Evolutionary conservation across 192 early-diverging fungal species (phyloP), one percentile per base, ranked within the genome.

Genomic region (Irineochytrium annulatum): DNA sequence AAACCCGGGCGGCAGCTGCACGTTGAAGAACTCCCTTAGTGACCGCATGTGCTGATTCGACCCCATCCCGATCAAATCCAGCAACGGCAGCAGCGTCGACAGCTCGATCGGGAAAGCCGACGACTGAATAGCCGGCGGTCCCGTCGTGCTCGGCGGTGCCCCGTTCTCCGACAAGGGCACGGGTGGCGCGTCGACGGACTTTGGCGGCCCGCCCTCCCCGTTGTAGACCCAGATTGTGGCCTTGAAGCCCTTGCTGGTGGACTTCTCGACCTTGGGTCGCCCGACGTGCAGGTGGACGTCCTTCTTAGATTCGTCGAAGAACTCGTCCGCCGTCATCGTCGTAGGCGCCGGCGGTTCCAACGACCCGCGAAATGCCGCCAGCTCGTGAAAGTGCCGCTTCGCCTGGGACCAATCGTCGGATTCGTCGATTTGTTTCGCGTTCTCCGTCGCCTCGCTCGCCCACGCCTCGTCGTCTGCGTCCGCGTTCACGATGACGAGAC

Each of bases 201-300:
- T 41, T 8, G 17, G 49, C 14, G 1, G n/a, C 51, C 34, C 27
- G 24, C n/a, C 34, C 13, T n/a, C 37, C 5, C 34, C 55, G 32
- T 75, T 59, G 55, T 77, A 79, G 67, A 79, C 77, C 77, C 77
- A 79, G 24, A 79, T 48, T n/a, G 71, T 74, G n/a, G 63, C 77
- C 0, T 26, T 55, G 44, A 70, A 65, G 2, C n/a, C 55, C 49
- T 59, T 54, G 3, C 24, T 28, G 13, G 45, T 62, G 3, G 34
- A 13, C n/a, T 59, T 52, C 29, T 67, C 43, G 3, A 35, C 43
- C 3, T 64, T 19, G 2, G 57, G 57, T 3, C 77, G 61, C 0
- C 77, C 74, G 8, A 79, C 30, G 44, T 72, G 67, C 5, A 67
- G 27, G 29, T 34, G 62, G 14, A 33, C 39, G 28, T 51, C 41